Conservation (phyloP, 306 rosid genomes). For the Fagus sylvatica region DNA sequence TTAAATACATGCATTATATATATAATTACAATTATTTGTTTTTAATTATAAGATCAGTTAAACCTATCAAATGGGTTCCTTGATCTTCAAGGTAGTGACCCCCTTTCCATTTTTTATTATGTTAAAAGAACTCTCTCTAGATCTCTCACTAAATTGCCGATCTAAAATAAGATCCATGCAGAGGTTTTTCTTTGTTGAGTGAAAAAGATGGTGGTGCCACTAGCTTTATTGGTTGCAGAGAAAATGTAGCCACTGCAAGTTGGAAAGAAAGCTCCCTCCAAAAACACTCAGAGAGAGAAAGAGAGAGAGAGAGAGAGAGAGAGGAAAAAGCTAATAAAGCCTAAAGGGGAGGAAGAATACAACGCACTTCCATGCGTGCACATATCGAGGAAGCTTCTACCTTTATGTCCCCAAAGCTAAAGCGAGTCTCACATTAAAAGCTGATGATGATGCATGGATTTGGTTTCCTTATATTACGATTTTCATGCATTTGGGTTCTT, state of each 20-base stretch:
- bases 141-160: neutral
- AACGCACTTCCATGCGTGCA: slow-evolving; percentile 96
- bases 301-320: slow-evolving; percentile 26
- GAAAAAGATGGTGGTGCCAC: slow-evolving; percentile 41
- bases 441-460: slow-evolving; percentile 49
- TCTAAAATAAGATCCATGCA: slow-evolving; percentile 37
- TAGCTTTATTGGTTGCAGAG: slow-evolving; percentile 93
- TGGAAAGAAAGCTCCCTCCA: slow-evolving; percentile 64
- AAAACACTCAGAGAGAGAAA: slow-evolving; percentile 40
- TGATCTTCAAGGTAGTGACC: slow-evolving; percentile 29
- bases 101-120: slow-evolving; percentile 5
- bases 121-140: neutral
- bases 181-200: slow-evolving; percentile 33
- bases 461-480: neutral
- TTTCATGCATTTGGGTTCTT: slow-evolving; percentile 22
- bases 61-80: slow-evolving; percentile 30
- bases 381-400: slow-evolving; percentile 98
- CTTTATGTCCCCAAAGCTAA: slow-evolving; percentile 63
- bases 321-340: slow-evolving; percentile 70
- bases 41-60: neutral
- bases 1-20: slow-evolving; percentile 12
- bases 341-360: slow-evolving; percentile 94
- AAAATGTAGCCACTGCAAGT: slow-evolving; percentile 71
- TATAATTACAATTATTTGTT: neutral
- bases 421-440: slow-evolving; percentile 47